phyloP scores from a whole-genome alignment of 148 eudicot genomes.

The Fagopyrum tataricum region DNA sequence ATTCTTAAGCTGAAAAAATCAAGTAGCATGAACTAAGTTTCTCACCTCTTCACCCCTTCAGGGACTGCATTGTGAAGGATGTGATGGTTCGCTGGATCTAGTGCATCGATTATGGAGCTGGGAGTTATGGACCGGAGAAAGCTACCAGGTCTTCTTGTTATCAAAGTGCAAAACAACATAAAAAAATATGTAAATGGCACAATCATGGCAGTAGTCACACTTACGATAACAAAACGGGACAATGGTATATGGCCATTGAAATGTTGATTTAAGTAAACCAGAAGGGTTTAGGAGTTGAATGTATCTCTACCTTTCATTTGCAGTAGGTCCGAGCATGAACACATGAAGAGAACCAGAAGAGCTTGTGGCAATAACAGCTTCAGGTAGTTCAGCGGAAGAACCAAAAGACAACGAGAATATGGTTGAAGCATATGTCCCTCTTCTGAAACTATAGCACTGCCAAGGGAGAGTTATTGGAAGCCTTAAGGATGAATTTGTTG shows the following conservation, averaged over 20 bases:
- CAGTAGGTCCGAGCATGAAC: constrained; percentile 52
- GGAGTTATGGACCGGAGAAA: constrained; percentile 76
- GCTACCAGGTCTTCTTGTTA: constrained; percentile 55
- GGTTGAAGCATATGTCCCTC: constrained; percentile 84
- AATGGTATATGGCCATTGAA: background rate
- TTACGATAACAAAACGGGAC: background rate
- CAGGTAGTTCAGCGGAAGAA: constrained; percentile 65
- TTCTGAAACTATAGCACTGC: constrained; percentile 87
- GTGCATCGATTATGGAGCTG: constrained; percentile 55
- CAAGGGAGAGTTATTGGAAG: constrained; percentile 8
- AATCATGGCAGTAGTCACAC: background rate
- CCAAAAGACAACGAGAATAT: constrained; percentile 87
- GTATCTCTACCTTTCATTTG: constrained; percentile 52
- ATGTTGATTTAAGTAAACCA: background rate
- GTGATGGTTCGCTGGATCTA: constrained; percentile 85
- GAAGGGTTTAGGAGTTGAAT: background rate
- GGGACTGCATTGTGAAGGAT: constrained; percentile 79
- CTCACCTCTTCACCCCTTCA: constrained; percentile 78
- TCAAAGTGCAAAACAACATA: constrained; percentile 7
- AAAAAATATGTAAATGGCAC: background rate
- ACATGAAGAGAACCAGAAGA: constrained; percentile 89
- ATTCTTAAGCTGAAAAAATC: constrained; percentile 6
- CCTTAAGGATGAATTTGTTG: background rate
- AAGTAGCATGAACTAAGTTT: background rate
- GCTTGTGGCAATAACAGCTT: constrained; percentile 78